Evolutionary conservation across 2,329 filamentous ascomycete species (phyloP), one percentile per base, ranked within the genome.

Genomic region (Boeremia exigua): DNA sequence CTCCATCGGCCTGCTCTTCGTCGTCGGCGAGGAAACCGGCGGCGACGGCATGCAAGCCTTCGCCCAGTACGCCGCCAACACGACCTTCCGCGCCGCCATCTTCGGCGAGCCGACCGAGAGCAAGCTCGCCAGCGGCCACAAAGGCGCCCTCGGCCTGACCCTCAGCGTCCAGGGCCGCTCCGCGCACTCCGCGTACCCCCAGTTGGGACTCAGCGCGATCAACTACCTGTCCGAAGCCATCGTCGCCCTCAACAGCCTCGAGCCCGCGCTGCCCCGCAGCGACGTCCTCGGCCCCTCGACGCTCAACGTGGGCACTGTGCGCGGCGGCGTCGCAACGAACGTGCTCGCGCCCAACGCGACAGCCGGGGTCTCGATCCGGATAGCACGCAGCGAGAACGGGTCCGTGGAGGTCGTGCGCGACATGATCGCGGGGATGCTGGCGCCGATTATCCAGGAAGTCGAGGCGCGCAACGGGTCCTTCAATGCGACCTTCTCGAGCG

Each of bases 91-190:
- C 29, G 86, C 91, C 3, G 88, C 90, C 66, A 90, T 93, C 69
- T 97, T 97, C 68, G 94, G 94, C 44, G 94, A 98, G 74, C 94
- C 94, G 0, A 98, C 94, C 0, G 91, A 96, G 69, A 84, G 88
- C 63, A 91, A 89, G 74, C 87, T 97, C 27, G 92, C 91, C 0
- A 87, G 89, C 44, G 94, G 94, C 3, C 94, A 97, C 82, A 97
- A 98, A 79, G 94, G 94, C 28, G 88, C 86, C 48, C 74, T 92
- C 2, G 82, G 82, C 36, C 87, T 92, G 68, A 78, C 81, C 1
- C 69, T 97, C 56, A 78, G 79, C 12, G 89, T 89, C 0, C 81
- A 82, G 29, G 94, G 94, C 17, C 86, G 87, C 59, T 89, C 87
- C 0, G 91, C 90, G 0, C 94, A 98, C 76, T 92, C 88, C 12